phyloP scores from a whole-genome alignment of 176 grass and related monocot genomes.

The Cenchrus fungigraminus region DNA sequence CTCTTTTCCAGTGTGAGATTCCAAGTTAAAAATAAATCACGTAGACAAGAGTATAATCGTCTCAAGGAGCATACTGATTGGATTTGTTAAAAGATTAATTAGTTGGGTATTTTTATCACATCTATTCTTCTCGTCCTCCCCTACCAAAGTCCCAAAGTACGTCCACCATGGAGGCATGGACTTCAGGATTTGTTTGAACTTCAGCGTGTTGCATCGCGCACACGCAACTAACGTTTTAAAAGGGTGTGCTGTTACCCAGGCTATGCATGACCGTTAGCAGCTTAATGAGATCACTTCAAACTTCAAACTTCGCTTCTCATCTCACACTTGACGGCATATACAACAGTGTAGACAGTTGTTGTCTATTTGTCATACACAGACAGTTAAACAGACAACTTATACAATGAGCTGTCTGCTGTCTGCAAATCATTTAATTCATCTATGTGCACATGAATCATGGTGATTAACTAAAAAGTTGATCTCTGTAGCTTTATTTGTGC shows the following conservation, averaged over 20 bases:
- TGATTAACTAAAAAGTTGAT: no score
- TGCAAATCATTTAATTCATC: no score
- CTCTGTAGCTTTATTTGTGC: no score
- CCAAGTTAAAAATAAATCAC: not conserved
- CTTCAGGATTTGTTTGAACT: not conserved
- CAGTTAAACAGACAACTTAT: no score
- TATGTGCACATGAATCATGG: no score
- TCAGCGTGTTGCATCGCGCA: not conserved
- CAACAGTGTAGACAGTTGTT: no score
- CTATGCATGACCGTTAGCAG: not conserved
- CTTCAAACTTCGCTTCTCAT: not conserved
- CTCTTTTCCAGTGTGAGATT: not conserved
- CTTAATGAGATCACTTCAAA: not conserved
- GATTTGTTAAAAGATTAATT: no score
- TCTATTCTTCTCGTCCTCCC: no score
- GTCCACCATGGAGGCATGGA: not conserved
- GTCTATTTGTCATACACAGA: no score
- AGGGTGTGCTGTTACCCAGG: not conserved
- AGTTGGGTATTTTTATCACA: not conserved
- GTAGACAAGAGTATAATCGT: no score
- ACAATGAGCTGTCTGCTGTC: no score
- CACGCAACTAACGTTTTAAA: constrained; percentile 27
- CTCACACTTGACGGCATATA: not conserved
- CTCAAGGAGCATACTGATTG: no score
- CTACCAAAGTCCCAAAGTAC: not conserved